Conservation (phyloP, 179 eudicot genomes). For the Spinacia oleracea region DNA sequence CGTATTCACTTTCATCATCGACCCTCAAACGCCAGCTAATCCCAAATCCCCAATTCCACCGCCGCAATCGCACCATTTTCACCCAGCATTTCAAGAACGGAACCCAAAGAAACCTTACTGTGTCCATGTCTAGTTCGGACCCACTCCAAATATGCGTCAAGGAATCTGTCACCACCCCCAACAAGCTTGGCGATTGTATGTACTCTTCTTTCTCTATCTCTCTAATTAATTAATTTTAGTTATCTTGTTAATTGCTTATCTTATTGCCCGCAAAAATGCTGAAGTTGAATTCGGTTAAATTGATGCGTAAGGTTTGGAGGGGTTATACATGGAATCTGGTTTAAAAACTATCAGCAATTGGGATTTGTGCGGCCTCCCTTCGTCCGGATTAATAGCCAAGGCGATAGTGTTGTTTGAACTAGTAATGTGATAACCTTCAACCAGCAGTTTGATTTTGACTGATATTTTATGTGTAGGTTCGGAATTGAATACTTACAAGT, state of each 20-base stretch:
- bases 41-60: conserved; percentile 26
- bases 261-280: background rate
- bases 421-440: background rate
- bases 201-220: conserved; percentile 28
- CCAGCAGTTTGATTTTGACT: too few relatives aligned
- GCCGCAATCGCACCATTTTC: conserved; percentile 4
- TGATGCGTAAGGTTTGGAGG: background rate
- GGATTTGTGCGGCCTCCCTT: too few relatives aligned
- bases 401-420: background rate
- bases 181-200: conserved; percentile 90
- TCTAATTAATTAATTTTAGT: background rate
- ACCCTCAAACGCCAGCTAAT: conserved; percentile 40
- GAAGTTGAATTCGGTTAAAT: background rate
- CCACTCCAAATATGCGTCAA: conserved; percentile 88
- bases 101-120: conserved; percentile 27
- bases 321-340: too few relatives aligned
- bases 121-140: conserved; percentile 31
- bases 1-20: conserved; percentile 32
- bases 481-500: too few relatives aligned
- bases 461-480: too few relatives aligned
- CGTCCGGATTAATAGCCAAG: too few relatives aligned
- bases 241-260: background rate
- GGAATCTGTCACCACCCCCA: conserved; percentile 63
- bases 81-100: background rate
- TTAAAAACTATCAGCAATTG: too few relatives aligned